Base-by-base conservation (phyloP, 441 rosid genomes). In the Pelargonium australe region DNA sequence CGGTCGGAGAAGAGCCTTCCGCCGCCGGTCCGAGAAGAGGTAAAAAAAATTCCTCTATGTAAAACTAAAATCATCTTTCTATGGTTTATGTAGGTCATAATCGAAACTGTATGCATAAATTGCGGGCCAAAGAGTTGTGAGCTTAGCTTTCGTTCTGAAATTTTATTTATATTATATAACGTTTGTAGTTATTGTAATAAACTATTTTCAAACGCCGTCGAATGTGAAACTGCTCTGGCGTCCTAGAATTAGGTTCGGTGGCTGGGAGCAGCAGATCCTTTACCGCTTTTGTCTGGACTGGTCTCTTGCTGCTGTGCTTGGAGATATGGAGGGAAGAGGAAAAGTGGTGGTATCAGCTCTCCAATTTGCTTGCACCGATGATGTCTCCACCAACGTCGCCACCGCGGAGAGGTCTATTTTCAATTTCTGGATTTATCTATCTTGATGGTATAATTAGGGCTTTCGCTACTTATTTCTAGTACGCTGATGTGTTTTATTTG, bases 331-430 rank as follows among this genome's bases (percentile, higher is more conserved):
- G 58, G 17, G 69, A 65, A 60, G 87, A 17, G 76, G 77, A 25
- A 25, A 25, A 55, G 88, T 80, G 75, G 80, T 58, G 72, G 88
- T 87, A 45, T 81, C 89, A 2, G 85, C 91, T 68, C 76, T 86
- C 31, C 96, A 89, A 61, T 86, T 87, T 76, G 80, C 86, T 65
- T 89, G 89, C 80, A 71, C 91, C 23, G 93, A 86, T 66, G 87
- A 86, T 62, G 70, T 81, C 76, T 76, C 91, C 80, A 44, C 86
- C 68, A 82, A 86, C 70, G 73, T 89, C 69, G 77, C 84, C 80
- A 72, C 81, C 44, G 91, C 89, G 20, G 91, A 87, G 64, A 73
- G 92, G 92, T 85, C 65, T 16, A n/a, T 37, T 64, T 10, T 3
- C 45, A 28, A 57, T 43, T 34, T 6, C 11, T 0, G 37, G 19